Evolutionary conservation across 257 asterid species (phyloP).

Genomic region (Solanum pennellii): DNA sequence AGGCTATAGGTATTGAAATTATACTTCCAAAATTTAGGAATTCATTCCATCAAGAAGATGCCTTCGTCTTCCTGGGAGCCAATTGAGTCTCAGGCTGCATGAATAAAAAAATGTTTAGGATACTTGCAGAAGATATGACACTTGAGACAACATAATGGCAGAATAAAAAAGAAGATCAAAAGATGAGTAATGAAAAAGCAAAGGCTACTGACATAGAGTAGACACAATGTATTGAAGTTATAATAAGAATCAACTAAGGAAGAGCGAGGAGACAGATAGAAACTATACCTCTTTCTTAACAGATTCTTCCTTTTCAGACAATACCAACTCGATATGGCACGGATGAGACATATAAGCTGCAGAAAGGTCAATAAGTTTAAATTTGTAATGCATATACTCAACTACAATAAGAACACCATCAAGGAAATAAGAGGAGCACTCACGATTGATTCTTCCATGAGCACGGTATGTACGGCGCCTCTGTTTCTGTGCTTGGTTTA

Average conservation of each 20-base stretch:
- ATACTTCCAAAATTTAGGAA: background rate
- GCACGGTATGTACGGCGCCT: constrained; percentile 49
- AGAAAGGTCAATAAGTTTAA: background rate
- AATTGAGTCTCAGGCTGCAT: constrained; percentile 9
- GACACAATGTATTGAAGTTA: background rate
- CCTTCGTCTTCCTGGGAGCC: background rate
- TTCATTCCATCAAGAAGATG: background rate
- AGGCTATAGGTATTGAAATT: background rate
- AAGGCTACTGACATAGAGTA: background rate
- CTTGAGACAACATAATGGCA: background rate
- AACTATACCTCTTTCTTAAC: constrained; percentile 68
- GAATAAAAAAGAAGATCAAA: background rate
- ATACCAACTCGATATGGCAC: constrained; percentile 71
- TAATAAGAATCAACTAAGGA: background rate
- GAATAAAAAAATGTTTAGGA: background rate
- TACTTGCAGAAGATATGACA: background rate
- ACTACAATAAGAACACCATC: background rate
- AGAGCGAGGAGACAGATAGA: background rate
- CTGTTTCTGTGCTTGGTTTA: constrained; percentile 84
- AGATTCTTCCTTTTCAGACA: constrained; percentile 65
- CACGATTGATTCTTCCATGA: constrained; percentile 53
- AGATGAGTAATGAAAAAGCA: background rate
- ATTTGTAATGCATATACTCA: background rate
- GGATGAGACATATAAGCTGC: constrained; percentile 90
- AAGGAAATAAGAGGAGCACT: background rate